phyloP scores from a whole-genome alignment of 2,329 filamentous ascomycete genomes.

The Penicillium sp. region DNA sequence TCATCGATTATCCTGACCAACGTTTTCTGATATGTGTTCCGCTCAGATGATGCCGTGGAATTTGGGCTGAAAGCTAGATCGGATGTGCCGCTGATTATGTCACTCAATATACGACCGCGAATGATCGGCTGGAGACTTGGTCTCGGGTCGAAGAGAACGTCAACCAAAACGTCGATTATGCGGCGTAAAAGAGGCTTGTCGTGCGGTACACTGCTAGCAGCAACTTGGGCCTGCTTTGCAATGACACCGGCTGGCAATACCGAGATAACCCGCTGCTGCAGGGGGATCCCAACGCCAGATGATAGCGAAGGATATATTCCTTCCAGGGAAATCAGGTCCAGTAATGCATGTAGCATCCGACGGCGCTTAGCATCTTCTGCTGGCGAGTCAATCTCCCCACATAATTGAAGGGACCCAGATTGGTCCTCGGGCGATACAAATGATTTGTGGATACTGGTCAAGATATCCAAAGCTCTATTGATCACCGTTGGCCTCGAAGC shows the following conservation, averaged over 20 bases:
- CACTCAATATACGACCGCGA: conserved; percentile 39
- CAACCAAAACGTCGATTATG: conserved; percentile 29
- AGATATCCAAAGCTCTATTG: conserved; percentile 32
- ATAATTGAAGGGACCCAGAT: background rate
- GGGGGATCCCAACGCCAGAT: conserved; percentile 42
- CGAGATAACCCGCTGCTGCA: conserved; percentile 45
- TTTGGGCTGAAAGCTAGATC: conserved; percentile 41
- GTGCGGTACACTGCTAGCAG: conserved; percentile 20
- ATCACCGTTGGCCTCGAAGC: conserved; percentile 30
- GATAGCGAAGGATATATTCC: conserved; percentile 46
- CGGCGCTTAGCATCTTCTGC: conserved; percentile 44
- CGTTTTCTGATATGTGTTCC: conserved; percentile 18
- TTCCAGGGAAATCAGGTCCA: conserved; percentile 45
- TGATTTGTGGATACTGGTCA: conserved; percentile 34
- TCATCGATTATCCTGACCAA: conserved; percentile 34
- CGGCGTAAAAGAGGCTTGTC: conserved; percentile 31
- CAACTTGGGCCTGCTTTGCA: conserved; percentile 31
- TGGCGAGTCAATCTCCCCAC: conserved; percentile 22
- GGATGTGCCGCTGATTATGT: conserved; percentile 39
- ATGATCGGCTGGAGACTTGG: conserved; percentile 41
- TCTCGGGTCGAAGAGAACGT: conserved; percentile 32
- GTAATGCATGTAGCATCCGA: conserved; percentile 38
- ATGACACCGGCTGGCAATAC: conserved; percentile 43
- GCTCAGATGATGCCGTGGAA: conserved; percentile 14
- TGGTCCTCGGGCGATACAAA: conserved; percentile 28